Conservation (phyloP, 2,329 filamentous ascomycete genomes). For the Cladosporium austrohemisphaericum region DNA sequence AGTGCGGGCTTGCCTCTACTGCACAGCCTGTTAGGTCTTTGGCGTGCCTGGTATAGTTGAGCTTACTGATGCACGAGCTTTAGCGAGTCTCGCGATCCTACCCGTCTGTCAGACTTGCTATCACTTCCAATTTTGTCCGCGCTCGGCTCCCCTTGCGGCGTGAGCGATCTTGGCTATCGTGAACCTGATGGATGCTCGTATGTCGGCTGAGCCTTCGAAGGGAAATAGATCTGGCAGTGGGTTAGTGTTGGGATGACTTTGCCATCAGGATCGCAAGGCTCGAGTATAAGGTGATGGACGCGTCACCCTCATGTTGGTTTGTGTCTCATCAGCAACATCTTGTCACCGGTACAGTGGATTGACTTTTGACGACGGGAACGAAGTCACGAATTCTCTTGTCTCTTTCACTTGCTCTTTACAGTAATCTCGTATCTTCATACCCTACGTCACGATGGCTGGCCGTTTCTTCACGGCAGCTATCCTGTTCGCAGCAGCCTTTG, state of each 20-base stretch:
- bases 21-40: slow-evolving; percentile 5
- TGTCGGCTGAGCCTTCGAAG: slow-evolving; percentile 9
- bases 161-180: slow-evolving; percentile 3
- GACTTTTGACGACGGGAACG: background rate
- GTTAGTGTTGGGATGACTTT: background rate
- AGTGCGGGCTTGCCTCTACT: background rate
- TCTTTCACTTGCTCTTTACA: background rate
- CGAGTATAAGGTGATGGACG: slow-evolving; percentile 5
- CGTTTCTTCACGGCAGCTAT: slow-evolving; percentile 14
- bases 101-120: slow-evolving; percentile 4
- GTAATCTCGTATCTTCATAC: background rate
- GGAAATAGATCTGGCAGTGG: slow-evolving; percentile 4
- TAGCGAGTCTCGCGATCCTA: slow-evolving; percentile 7
- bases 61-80: background rate
- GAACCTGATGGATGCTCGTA: slow-evolving; percentile 8
- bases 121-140: slow-evolving; percentile 8
- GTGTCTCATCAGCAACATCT: background rate
- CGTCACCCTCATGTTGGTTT: background rate
- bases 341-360: background rate
- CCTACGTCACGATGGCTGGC: slow-evolving; percentile 5
- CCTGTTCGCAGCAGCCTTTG: slow-evolving; percentile 11
- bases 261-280: background rate
- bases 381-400: background rate
- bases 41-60: background rate
- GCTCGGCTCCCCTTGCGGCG: background rate